Conservation (phyloP, 2,329 filamentous ascomycete species). For the Colletotrichum euphorbiae region DNA sequence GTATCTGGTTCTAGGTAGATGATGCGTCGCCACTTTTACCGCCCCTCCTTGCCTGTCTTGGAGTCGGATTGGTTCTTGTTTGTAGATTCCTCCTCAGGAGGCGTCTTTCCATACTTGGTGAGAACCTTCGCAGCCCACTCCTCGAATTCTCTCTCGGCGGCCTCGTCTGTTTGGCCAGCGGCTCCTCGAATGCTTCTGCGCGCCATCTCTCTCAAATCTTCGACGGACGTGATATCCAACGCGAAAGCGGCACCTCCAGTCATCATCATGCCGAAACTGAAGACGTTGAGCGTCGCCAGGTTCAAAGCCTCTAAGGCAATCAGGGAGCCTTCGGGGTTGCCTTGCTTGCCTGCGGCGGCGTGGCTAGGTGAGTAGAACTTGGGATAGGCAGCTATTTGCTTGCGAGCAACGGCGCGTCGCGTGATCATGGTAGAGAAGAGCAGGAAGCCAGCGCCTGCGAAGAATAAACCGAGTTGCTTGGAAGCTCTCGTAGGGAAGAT, state of each 20-base stretch:
- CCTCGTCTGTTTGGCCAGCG: constrained; percentile 54
- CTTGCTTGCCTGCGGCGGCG: constrained; percentile 52
- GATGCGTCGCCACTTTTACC: constrained; percentile 30
- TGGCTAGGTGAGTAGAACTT: constrained; percentile 78
- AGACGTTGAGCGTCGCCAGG: constrained; percentile 87
- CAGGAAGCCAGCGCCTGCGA: constrained; percentile 81
- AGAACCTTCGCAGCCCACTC: constrained; percentile 71
- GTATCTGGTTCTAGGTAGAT: constrained; percentile 29
- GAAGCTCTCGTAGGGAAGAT: constrained; percentile 30
- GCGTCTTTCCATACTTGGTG: constrained; percentile 57
- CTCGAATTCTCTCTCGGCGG: constrained; percentile 71
- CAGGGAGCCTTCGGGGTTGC: constrained; percentile 69
- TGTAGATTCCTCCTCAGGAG: constrained; percentile 15
- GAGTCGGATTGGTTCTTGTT: constrained; percentile 20
- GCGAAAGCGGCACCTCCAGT: constrained; percentile 81
- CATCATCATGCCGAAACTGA: constrained; percentile 79
- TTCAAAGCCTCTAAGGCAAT: constrained; percentile 87
- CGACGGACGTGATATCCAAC: constrained; percentile 78
- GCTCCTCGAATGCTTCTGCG: constrained; percentile 52
- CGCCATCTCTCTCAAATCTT: constrained; percentile 71
- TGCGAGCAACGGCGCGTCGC: constrained; percentile 75
- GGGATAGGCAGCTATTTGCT: constrained; percentile 71
- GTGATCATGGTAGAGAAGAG: constrained; percentile 77
- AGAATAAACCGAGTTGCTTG: constrained; percentile 75
- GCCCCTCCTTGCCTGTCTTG: constrained; percentile 36